Evolutionary conservation across 768 basidiomycete genomes (phyloP), one percentile per base, ranked within the genome.

Genomic region (Nevesoporus exiguus): DNA sequence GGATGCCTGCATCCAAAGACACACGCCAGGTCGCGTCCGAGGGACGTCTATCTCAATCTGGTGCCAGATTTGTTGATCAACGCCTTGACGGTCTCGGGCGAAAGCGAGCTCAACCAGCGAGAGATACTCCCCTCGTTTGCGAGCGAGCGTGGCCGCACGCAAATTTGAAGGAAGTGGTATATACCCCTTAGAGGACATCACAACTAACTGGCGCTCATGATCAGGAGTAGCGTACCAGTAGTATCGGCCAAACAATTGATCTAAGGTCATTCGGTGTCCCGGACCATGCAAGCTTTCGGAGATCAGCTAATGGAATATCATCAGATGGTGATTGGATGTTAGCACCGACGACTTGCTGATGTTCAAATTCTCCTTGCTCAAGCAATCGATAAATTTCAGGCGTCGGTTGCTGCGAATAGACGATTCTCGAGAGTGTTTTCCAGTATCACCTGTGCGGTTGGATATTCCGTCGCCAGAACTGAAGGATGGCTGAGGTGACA

Each of bases 41-140:
- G 97, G 97, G 7, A 98, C 96, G 65, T 99, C 97, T 55, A 98
- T 98, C 66, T 93, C 93, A 62, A 98, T 98, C 71, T 99, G 97
- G 73, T 98, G 97, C 97, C 97, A 98, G 66, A 98, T 96, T 71
- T 92, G 90, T 63, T 94, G 93, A 71, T 99, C 96, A 29, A 96
- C 79, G 0, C 89, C 86, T 52, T 89, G 86, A 29, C 83, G 81
- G 54, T 93, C 93, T 36, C 90, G 81, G 13, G 89, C 84, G 68
- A 98, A 99, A 15, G 97, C 87, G 17, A 94, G 77, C 60, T 91
- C 83, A 8, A 96, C 95, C 56, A 98, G 79, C 15, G 90, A 90
- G 37, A 83, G 80, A 68, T 98, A 98, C 71, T 98, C 97, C 62
- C 84, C 83, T 41, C 97, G 84, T 74, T 98, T 99, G 45, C 93